Conservation (phyloP, 2,329 filamentous ascomycete species). For the Chrysoporthe austroafricana region DNA sequence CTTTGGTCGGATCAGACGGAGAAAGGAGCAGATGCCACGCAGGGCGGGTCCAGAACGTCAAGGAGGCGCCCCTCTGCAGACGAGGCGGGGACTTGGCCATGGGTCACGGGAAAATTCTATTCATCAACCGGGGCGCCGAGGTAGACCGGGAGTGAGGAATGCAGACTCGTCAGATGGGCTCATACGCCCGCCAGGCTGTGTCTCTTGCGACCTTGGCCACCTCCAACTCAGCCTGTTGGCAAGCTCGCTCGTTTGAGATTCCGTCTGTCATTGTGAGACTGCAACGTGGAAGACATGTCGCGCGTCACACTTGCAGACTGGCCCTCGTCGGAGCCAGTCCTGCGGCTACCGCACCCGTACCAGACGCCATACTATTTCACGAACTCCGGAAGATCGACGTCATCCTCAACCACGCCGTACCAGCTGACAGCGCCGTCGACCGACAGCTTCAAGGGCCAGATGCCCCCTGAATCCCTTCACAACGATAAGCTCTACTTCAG, state of each 20-base stretch:
- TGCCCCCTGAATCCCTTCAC: constrained; percentile 33
- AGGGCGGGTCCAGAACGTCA: no score
- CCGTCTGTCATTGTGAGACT: no score
- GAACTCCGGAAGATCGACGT: constrained; percentile 30
- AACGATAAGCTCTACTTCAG: constrained; percentile 36
- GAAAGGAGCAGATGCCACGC: neutral
- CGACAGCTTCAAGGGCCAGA: constrained; percentile 18
- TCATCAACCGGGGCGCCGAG: neutral
- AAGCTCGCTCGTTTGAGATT: neutral
- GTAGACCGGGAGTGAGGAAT: neutral
- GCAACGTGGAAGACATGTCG: constrained; percentile 22
- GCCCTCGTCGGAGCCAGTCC: constrained; percentile 33
- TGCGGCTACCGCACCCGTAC: constrained; percentile 39
- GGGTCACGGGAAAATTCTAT: neutral
- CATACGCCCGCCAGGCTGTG: neutral
- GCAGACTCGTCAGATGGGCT: neutral
- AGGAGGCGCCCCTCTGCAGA: no score
- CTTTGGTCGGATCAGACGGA: neutral
- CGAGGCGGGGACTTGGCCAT: no score
- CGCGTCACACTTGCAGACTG: constrained; percentile 33
- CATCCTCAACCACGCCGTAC: constrained; percentile 16
- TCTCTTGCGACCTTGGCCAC: constrained; percentile 3
- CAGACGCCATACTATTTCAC: constrained; percentile 35
- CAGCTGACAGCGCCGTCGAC: constrained; percentile 20
- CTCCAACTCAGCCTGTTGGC: neutral